These are phyloP conservation scores for Backusella mclennaniae DNA, from an alignment of 192 early-diverging fungal species.

Conservation along the genomic window DNA sequence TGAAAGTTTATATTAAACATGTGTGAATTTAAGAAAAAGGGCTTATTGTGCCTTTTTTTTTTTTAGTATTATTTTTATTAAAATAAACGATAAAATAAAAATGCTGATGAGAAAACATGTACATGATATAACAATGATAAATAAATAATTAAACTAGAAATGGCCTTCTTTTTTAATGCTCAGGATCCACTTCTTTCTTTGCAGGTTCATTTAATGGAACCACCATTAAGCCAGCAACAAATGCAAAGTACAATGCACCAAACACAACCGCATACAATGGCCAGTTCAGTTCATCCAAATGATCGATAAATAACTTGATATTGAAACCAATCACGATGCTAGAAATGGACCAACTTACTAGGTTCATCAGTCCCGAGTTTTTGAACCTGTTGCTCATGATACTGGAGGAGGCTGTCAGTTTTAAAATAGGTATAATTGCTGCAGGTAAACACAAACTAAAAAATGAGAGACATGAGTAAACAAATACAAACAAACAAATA, in stretches of 20 bases:
- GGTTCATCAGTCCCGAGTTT: conserved; percentile 29
- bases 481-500: background rate
- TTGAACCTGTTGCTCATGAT: conserved; percentile 45
- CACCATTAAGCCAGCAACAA: conserved; percentile 15
- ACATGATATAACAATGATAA: background rate
- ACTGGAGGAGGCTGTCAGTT: conserved; percentile 47
- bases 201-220: background rate
- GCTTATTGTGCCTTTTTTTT: background rate
- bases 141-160: background rate
- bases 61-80: background rate
- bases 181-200: background rate
- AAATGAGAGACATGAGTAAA: background rate
- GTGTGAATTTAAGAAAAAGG: background rate
- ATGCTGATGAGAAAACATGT: background rate
- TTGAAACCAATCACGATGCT: conserved; percentile 56
- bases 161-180: background rate
- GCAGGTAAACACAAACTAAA: conserved; percentile 59
- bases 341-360: conserved; percentile 46
- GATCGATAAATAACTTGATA: conserved; percentile 43
- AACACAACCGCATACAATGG: background rate
- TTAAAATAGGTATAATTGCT: conserved; percentile 62
- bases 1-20: background rate
- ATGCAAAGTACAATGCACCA: conserved; percentile 18
- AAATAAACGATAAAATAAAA: background rate
- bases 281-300: conserved; percentile 29